phyloP scores from a whole-genome alignment of 1,284 basidiomycete species.

The Melanopsichium pennsylvanicum region DNA sequence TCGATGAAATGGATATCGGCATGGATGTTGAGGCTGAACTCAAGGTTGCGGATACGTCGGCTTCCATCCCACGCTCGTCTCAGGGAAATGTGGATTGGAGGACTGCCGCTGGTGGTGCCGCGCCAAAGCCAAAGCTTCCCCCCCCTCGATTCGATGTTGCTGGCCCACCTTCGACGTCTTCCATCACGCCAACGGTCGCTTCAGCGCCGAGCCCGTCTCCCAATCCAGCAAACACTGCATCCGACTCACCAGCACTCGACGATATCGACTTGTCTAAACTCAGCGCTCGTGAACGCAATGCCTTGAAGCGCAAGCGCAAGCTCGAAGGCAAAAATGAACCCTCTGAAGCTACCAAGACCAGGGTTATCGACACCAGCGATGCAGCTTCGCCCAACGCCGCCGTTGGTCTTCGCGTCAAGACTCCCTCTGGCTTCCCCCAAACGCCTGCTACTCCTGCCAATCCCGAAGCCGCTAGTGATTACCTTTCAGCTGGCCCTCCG shows the following conservation, averaged over 20 bases:
- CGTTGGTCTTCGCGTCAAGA: slow-evolving; percentile 35
- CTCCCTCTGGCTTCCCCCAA: slow-evolving; percentile 22
- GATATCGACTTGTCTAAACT: slow-evolving; percentile 61
- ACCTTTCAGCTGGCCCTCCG: slow-evolving; percentile 24
- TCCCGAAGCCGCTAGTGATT: slow-evolving; percentile 18
- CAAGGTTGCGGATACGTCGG: slow-evolving; percentile 16
- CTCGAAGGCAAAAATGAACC: slow-evolving; percentile 72
- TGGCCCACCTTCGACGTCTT: slow-evolving; percentile 21
- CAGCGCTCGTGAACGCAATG: slow-evolving; percentile 82
- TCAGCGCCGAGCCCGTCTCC: slow-evolving; percentile 24
- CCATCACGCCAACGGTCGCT: slow-evolving; percentile 15
- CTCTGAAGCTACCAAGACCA: slow-evolving; percentile 34
- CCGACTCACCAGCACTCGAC: slow-evolving; percentile 29
- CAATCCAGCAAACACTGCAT: slow-evolving; percentile 4
- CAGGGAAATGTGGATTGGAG: slow-evolving; percentile 41
- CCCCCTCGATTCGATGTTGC: slow-evolving; percentile 31
- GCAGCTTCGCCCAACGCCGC: slow-evolving; percentile 16
- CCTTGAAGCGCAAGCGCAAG: slow-evolving; percentile 89
- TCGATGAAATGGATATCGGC: slow-evolving; percentile 75
- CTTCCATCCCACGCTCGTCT: slow-evolving; percentile 16
- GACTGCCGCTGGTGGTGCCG: slow-evolving; percentile 32
- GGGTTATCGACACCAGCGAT: slow-evolving; percentile 68
- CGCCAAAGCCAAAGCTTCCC: slow-evolving; percentile 29
- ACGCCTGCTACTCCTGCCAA: slow-evolving; percentile 34
- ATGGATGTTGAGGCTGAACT: slow-evolving; percentile 66